Evolutionary conservation across 768 basidiomycete species (phyloP).

Genomic region (Jaapia argillacea): DNA sequence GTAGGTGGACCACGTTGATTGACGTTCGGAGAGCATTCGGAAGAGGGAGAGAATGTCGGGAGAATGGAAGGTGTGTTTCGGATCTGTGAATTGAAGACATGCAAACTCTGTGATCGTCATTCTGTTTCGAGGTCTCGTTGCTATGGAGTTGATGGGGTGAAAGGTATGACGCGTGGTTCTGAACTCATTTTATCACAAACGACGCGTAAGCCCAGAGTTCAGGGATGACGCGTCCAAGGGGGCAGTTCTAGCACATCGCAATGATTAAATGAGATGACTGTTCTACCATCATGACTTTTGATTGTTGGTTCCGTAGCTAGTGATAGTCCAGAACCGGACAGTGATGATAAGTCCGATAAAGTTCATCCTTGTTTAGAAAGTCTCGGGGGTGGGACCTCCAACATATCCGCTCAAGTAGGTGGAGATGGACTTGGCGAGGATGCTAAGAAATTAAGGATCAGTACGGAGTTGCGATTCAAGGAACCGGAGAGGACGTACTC

Average conservation of each 20-base stretch:
- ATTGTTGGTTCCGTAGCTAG: not conserved
- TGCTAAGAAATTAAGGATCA: not conserved
- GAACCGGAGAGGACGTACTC: conserved; percentile 28
- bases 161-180: not conserved
- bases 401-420: not conserved
- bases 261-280: not conserved
- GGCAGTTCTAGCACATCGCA: no score
- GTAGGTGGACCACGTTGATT: conserved; percentile 31
- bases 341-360: not conserved
- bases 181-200: not conserved
- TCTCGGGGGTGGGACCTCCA: not conserved
- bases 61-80: conserved; percentile 20
- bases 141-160: not conserved
- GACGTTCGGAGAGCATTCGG: conserved; percentile 19
- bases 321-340: not conserved
- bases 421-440: not conserved
- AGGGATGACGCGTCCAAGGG: no score
- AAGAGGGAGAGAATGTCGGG: conserved; percentile 21
- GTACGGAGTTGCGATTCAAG: not conserved
- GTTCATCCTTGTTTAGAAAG: not conserved
- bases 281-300: not conserved
- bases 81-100: conserved; percentile 23
- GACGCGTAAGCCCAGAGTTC: not conserved
- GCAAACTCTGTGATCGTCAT: conserved; percentile 39
- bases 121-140: not conserved